Evolutionary conservation across 306 rosid genomes (phyloP).

Genomic region (Begonia fuchsioides): DNA sequence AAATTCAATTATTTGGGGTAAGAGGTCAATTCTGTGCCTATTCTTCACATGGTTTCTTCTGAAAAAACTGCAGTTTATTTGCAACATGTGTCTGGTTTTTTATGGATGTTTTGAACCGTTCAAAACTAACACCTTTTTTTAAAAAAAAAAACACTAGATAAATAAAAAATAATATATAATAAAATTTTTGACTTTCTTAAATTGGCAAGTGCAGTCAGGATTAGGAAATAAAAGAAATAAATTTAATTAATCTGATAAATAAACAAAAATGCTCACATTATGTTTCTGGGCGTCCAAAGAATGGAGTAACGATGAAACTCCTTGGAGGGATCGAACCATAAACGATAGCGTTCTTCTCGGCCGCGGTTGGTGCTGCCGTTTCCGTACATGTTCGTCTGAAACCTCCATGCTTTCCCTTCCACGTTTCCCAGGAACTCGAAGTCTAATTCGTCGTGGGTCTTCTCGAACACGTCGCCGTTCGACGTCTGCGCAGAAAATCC

Average conservation of each 20-base stretch:
- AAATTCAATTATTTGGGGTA: too few relatives aligned
- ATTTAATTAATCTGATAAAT: too few relatives aligned
- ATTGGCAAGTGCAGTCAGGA: too few relatives aligned
- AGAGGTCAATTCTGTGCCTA: too few relatives aligned
- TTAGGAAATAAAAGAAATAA: too few relatives aligned
- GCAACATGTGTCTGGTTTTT: neutral
- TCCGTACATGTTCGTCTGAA: slow-evolving; percentile 86
- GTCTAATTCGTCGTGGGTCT: slow-evolving; percentile 82
- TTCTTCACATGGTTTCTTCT: too few relatives aligned
- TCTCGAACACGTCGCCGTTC: slow-evolving; percentile 76
- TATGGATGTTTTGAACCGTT: neutral
- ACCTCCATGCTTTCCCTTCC: slow-evolving; percentile 82
- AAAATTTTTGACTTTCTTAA: too few relatives aligned
- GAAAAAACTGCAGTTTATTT: slow-evolving; percentile 3
- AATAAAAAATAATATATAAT: too few relatives aligned
- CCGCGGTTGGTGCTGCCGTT: slow-evolving; percentile 90
- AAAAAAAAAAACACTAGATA: too few relatives aligned
- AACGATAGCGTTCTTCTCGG: slow-evolving; percentile 79
- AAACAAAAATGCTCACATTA: slow-evolving; percentile 35
- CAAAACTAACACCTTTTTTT: neutral
- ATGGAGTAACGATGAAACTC: slow-evolving; percentile 74
- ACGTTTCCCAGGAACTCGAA: slow-evolving; percentile 81
- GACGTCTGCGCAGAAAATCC: slow-evolving; percentile 38
- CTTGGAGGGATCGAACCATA: slow-evolving; percentile 85
- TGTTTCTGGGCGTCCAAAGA: slow-evolving; percentile 59